Evolutionary conservation across 164 flowering plant genomes (phyloP).

Genomic region (Cinnamomum micranthum): DNA sequence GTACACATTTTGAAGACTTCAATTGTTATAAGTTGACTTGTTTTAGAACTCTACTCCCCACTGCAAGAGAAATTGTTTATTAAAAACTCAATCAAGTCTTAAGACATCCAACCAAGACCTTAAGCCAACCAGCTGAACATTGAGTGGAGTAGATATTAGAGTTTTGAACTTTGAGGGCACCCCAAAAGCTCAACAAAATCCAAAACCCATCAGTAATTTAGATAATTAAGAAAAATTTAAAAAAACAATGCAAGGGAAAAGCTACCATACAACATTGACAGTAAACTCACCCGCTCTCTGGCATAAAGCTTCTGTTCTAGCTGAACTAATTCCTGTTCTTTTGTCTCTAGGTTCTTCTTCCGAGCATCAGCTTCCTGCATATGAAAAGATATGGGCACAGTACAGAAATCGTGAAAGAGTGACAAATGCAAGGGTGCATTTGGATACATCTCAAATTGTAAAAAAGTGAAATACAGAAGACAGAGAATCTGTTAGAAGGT

Average conservation of each 20-base stretch:
- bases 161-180: background rate
- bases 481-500: too few species aligned
- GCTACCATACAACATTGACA: background rate
- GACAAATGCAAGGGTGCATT: background rate
- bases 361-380: slow-evolving; percentile 57
- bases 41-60: too few species aligned
- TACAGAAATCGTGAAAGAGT: background rate
- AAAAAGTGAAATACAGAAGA: too few species aligned
- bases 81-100: too few species aligned
- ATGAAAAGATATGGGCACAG: background rate
- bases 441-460: too few species aligned
- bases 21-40: too few species aligned
- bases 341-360: slow-evolving; percentile 38
- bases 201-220: background rate
- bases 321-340: slow-evolving; percentile 47
- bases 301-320: slow-evolving; percentile 61
- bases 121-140: background rate
- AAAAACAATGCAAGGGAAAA: background rate
- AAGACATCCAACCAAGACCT: background rate
- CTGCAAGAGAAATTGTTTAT: too few species aligned
- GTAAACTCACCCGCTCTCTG: slow-evolving; percentile 69
- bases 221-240: background rate
- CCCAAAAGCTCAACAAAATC: background rate
- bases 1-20: too few species aligned
- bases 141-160: background rate